Percentiles rank a stretch among this genome's conserved stretches.
Evolutionary conservation across 2,329 filamentous ascomycete species (phyloP).

Genomic region (Venturia oleaginea): DNA sequence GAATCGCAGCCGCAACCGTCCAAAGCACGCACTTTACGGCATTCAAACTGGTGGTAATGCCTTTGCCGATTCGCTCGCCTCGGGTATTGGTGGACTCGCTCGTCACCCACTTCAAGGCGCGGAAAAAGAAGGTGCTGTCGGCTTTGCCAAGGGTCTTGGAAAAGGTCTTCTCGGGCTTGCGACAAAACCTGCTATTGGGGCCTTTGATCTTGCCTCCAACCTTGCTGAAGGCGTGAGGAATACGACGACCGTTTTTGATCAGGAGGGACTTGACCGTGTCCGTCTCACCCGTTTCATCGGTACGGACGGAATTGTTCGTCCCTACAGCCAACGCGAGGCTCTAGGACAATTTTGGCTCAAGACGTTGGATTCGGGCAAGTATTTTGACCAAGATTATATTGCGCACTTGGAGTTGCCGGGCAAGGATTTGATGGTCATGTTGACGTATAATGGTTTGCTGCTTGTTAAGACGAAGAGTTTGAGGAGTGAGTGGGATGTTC

Average conservation of each 20-base stretch:
- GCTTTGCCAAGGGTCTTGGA: slow-evolving; percentile 95
- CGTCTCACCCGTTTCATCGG: slow-evolving; percentile 90
- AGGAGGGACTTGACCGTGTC: slow-evolving; percentile 85
- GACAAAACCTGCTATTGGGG: slow-evolving; percentile 93
- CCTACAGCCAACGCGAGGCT: slow-evolving; percentile 89
- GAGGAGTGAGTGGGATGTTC: slow-evolving; percentile 93
- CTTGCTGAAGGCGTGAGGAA: slow-evolving; percentile 96
- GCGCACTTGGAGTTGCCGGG: slow-evolving; percentile 86
- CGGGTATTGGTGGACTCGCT: slow-evolving; percentile 85
- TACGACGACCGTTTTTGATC: slow-evolving; percentile 96
- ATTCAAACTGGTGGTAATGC: slow-evolving; percentile 94
- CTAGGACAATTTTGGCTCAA: slow-evolving; percentile 98
- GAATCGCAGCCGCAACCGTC: slow-evolving; percentile 82
- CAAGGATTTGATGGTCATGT: slow-evolving; percentile 74
- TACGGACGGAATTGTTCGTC: slow-evolving; percentile 83
- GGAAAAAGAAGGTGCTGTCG: slow-evolving; percentile 85
- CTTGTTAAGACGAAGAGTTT: slow-evolving; percentile 80
- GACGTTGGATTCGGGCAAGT: slow-evolving; percentile 93
- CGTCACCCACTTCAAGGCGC: slow-evolving; percentile 91
- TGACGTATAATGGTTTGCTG: slow-evolving; percentile 64
- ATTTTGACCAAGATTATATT: slow-evolving; percentile 96
- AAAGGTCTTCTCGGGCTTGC: slow-evolving; percentile 91
- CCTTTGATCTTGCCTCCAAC: slow-evolving; percentile 94
- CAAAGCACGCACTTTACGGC: slow-evolving; percentile 94
- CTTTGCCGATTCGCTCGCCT: slow-evolving; percentile 84